A percentile compares a stretch with the other conserved stretches of the same genome.
phyloP scores from a whole-genome alignment of 768 basidiomycete genomes.

The Termitomyces sp. region DNA sequence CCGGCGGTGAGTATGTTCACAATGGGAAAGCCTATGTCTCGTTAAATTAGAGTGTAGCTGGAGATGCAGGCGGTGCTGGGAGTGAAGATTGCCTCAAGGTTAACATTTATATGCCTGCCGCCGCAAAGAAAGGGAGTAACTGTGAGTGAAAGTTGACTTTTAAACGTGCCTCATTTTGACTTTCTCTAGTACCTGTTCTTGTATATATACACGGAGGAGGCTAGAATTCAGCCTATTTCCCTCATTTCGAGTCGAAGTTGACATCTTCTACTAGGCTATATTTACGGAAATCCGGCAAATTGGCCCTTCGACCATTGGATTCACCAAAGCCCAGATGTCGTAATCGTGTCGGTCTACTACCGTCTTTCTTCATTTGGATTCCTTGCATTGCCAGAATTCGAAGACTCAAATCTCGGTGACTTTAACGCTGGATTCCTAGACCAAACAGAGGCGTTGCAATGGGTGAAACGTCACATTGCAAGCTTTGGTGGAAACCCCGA shows the following conservation, averaged over 20 bases:
- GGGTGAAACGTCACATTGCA: slow-evolving; percentile 59
- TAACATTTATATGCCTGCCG: slow-evolving; percentile 58
- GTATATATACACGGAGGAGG: slow-evolving; percentile 51
- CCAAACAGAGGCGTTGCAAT: slow-evolving; percentile 58
- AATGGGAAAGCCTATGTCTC: background rate
- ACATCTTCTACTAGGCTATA: slow-evolving; percentile 35
- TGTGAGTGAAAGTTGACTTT: slow-evolving; percentile 28
- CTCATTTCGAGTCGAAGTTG: background rate
- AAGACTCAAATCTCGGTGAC: slow-evolving; percentile 29
- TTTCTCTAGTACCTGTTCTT: slow-evolving; percentile 36
- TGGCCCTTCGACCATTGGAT: slow-evolving; percentile 70
- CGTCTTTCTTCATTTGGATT: slow-evolving; percentile 63
- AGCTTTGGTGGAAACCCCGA: slow-evolving; percentile 62
- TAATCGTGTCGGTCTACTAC: slow-evolving; percentile 66
- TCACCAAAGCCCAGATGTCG: slow-evolving; percentile 56
- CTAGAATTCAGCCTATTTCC: slow-evolving; percentile 5
- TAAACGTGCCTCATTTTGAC: background rate
- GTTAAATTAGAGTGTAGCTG: slow-evolving; percentile 25
- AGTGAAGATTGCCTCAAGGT: slow-evolving; percentile 66
- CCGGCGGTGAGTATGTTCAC: slow-evolving; percentile 30
- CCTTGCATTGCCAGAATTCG: slow-evolving; percentile 46
- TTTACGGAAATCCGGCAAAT: slow-evolving; percentile 56
- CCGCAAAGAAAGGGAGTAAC: slow-evolving; percentile 41
- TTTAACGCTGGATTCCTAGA: slow-evolving; percentile 30
- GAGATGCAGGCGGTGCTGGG: slow-evolving; percentile 60